These are phyloP conservation scores for Plectosphaerella plurivora DNA, from an alignment of 2,329 filamentous ascomycete species.

Conservation along the genomic window DNA sequence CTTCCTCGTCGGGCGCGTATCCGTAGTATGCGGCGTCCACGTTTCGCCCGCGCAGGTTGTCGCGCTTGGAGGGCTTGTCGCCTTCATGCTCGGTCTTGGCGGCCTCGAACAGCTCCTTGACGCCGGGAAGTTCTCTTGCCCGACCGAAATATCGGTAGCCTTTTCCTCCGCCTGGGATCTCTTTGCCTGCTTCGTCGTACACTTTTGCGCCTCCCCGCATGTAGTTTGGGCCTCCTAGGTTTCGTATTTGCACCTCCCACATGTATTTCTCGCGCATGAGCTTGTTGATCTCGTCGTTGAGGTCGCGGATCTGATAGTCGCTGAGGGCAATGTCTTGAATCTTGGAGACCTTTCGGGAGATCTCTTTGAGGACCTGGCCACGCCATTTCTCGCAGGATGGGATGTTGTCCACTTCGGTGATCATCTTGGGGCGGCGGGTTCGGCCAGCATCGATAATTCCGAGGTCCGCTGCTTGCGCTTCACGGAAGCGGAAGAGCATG, in stretches of 20 bases:
- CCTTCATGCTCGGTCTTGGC: constrained; percentile 49
- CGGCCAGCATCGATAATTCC: constrained; percentile 93
- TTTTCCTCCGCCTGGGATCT: constrained; percentile 72
- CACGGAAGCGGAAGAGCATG: constrained; percentile 99
- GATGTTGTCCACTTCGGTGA: constrained; percentile 81
- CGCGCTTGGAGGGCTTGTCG: constrained; percentile 61
- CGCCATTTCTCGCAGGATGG: constrained; percentile 95
- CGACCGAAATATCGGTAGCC: constrained; percentile 94
- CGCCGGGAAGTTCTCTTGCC: constrained; percentile 83
- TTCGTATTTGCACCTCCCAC: constrained; percentile 96
- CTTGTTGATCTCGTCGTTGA: constrained; percentile 99
- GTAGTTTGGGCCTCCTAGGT: constrained; percentile 95
- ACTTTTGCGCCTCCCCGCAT: constrained; percentile 70
- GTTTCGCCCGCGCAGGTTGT: constrained; percentile 63
- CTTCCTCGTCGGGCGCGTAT: constrained; percentile 89
- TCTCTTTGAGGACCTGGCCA: constrained; percentile 93
- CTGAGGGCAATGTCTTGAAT: constrained; percentile 90
- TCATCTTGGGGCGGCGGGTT: constrained; percentile 83
- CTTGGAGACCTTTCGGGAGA: constrained; percentile 91
- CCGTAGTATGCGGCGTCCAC: constrained; percentile 96
- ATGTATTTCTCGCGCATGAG: constrained; percentile 98
- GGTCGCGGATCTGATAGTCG: constrained; percentile 94
- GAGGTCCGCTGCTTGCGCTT: constrained; percentile 91
- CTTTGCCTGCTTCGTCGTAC: constrained; percentile 69
- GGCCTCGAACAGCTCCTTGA: constrained; percentile 93